Base-by-base conservation (phyloP, 2,329 filamentous ascomycete genomes). In the Zasmidium angulare region DNA sequence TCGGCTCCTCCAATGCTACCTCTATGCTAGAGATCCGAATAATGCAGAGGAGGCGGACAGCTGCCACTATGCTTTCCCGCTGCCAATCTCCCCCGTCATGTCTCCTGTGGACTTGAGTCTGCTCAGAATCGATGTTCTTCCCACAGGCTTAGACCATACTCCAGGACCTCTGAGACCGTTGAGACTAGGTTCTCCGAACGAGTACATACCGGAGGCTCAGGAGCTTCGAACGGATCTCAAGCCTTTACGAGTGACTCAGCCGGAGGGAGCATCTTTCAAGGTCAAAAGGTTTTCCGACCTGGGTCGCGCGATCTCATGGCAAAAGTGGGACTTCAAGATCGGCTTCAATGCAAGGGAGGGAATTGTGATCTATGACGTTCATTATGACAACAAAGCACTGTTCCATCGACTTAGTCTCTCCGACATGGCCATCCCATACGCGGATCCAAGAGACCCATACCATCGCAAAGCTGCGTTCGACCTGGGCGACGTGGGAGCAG, bases 401-500 rank as follows among this genome's bases (percentile, higher is more conserved):
- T 88, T 90, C 74, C 89, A 89, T 72, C 79, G 87, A 36, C 74
- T 89, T 40, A 83, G 85, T 2, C 75, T 89, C 2, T 86, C 83
- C 1, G 87, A 90, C 68, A 89, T 89, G 84, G 86, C 84, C 59
- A 84, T 86, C 58, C 80, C 81, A 4, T 84, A 85, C 65, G 80
- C 81, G 55, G 87, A 90, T 67, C 87, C 87, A 3, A 81, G 87
- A 2, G 81, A 84, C 52, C 87, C 87, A 2, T 89, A 82, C 72
- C 85, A 89, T 74, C 86, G 86, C 71, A 89, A 89, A 72, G 82
- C 85, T 6, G 87, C 87, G 0, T 89, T 89, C 64, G 87, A 90
- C 71, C 79, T 89, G 20, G 87, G 87, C 29, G 87, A 90, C 70
- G 85, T 81, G 29, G 79, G 86, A 29, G 85, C 86, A 11, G 36